phyloP scores from a whole-genome alignment of 331 rosid genomes.

The Rosa hybrid region DNA sequence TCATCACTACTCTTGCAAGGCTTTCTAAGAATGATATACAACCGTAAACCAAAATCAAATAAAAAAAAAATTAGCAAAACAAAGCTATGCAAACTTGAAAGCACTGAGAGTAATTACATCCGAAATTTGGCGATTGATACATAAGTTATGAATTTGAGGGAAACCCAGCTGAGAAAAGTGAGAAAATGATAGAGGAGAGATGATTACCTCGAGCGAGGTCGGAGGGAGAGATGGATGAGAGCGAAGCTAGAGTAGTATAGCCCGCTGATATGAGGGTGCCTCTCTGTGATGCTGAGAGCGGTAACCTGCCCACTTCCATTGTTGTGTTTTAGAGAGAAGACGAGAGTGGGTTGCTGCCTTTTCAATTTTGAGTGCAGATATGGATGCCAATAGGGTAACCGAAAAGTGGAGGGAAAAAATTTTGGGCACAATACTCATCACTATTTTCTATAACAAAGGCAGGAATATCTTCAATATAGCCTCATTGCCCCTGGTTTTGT shows the following conservation, averaged over 20 bases:
- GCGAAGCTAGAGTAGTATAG: slow-evolving; percentile 55
- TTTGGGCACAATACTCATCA: no score
- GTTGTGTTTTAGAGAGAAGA: no score
- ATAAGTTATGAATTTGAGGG: background rate
- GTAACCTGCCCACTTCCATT: slow-evolving; percentile 83
- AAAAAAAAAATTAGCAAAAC: no score
- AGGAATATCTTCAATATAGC: no score
- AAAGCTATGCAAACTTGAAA: background rate
- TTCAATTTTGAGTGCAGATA: no score
- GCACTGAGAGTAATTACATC: background rate
- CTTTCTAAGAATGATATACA: background rate
- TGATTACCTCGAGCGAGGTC: slow-evolving; percentile 67
- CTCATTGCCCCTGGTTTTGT: no score
- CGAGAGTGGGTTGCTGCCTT: no score
- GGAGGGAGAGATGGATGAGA: slow-evolving; percentile 51
- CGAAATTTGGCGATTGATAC: background rate
- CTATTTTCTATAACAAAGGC: no score
- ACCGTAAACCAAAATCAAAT: background rate
- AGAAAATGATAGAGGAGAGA: background rate
- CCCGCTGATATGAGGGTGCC: slow-evolving; percentile 80
- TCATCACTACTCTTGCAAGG: background rate
- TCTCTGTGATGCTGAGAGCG: slow-evolving; percentile 74
- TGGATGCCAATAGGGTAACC: no score
- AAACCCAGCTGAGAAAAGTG: background rate
- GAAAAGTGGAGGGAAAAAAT: background rate